Conservation (phyloP, 176 grass and related monocot species). For the Cenchrus americanus region DNA sequence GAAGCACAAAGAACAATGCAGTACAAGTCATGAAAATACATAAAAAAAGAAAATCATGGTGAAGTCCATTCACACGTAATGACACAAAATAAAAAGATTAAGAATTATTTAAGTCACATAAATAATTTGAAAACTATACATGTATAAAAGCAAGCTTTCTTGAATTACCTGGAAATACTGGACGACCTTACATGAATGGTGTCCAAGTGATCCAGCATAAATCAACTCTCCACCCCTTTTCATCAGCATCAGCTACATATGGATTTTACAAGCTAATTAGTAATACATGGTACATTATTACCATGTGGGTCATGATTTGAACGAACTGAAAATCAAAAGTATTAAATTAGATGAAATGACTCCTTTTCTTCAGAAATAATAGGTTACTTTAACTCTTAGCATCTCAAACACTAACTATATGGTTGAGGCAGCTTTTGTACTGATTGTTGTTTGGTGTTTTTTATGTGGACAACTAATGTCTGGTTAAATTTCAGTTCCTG, state of each 20-base stretch:
- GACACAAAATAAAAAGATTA: background rate
- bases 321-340: background rate
- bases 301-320: background rate
- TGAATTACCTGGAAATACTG: conserved; percentile 80
- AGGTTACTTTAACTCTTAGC: background rate
- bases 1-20: background rate
- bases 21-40: background rate
- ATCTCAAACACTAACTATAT: background rate
- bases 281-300: conserved; percentile 5
- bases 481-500: background rate
- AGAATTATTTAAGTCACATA: background rate
- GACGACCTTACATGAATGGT: conserved; percentile 67
- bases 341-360: background rate
- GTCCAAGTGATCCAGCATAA: conserved; percentile 69
- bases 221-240: conserved; percentile 89
- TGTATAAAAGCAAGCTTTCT: background rate
- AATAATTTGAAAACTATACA: background rate
- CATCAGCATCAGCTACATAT: conserved; percentile 71
- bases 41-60: background rate
- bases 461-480: background rate
- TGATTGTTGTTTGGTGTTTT: background rate
- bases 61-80: background rate
- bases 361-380: background rate
- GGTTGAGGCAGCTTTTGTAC: background rate
- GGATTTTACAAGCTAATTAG: conserved; percentile 16